Evolutionary conservation across 306 rosid genomes (phyloP).

Genomic region (Prunus salicina): DNA sequence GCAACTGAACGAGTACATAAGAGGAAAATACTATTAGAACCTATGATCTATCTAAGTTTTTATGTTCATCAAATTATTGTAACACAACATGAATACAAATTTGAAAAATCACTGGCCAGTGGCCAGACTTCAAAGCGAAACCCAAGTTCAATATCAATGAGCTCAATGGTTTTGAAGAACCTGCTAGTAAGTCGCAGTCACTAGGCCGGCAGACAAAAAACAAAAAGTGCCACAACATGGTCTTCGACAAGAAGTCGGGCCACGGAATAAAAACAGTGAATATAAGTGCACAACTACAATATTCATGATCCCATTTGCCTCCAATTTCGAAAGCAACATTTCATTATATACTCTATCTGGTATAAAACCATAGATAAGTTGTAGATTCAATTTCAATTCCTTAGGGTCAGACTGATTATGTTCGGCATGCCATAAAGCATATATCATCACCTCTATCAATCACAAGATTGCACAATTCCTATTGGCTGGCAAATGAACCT

Average conservation of each 20-base stretch:
- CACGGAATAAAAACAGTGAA: not conserved
- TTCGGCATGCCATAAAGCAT: constrained; percentile 8
- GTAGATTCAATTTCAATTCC: constrained; percentile 8
- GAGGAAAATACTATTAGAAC: constrained; percentile 61
- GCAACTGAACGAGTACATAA: constrained; percentile 61
- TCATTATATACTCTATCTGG: constrained; percentile 9
- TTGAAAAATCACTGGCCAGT: not conserved
- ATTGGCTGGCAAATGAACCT: constrained; percentile 14
- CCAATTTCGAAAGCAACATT: not conserved
- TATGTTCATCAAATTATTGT: not conserved
- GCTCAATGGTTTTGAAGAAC: not conserved
- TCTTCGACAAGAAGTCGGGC: not conserved
- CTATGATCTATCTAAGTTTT: not conserved
- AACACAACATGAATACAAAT: not conserved
- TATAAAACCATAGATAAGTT: not conserved
- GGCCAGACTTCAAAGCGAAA: not conserved
- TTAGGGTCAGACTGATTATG: not conserved
- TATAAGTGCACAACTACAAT: not conserved
- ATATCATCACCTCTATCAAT: not conserved
- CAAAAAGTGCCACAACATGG: not conserved
- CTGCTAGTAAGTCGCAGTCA: not conserved
- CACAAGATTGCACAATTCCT: not conserved
- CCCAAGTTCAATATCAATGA: not conserved
- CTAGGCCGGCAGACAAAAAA: not conserved
- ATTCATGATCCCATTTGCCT: not conserved